Conservation (phyloP, 306 rosid genomes). For the Sindora glabra region DNA sequence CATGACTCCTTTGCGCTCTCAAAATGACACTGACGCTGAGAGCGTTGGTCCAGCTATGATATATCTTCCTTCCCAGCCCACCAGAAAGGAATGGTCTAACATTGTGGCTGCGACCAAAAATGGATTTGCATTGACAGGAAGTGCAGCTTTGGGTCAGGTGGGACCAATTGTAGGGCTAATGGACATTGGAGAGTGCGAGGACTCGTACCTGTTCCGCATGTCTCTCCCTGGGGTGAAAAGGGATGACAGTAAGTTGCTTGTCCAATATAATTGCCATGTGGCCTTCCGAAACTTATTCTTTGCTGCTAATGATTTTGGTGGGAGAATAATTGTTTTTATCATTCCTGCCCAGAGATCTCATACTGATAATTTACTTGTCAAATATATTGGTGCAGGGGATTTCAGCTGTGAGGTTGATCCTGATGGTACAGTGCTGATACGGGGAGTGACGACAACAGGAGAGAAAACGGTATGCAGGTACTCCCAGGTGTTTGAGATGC, state of each 20-base stretch:
- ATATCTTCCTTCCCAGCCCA: slow-evolving; percentile 46
- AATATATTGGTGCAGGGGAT: slow-evolving; percentile 44
- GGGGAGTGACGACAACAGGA: slow-evolving; percentile 68
- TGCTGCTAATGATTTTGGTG: not conserved
- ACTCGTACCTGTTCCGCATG: slow-evolving; percentile 59
- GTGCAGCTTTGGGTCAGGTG: slow-evolving; percentile 52
- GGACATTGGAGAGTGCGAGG: slow-evolving; percentile 78
- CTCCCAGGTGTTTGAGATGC: slow-evolving; percentile 74
- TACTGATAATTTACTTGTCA: not conserved
- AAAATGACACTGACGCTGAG: slow-evolving; percentile 25
- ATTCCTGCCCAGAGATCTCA: not conserved
- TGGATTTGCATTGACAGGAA: slow-evolving; percentile 63
- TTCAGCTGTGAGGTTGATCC: slow-evolving; percentile 60
- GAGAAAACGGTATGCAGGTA: slow-evolving; percentile 54
- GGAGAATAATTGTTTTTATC: not conserved
- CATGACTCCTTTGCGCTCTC: slow-evolving; percentile 19
- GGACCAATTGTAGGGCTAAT: slow-evolving; percentile 63
- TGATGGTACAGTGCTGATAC: slow-evolving; percentile 49
- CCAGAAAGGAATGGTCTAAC: slow-evolving; percentile 42
- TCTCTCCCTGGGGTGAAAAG: slow-evolving; percentile 77
- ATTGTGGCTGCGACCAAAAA: slow-evolving; percentile 47
- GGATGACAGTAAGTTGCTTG: slow-evolving; percentile 68
- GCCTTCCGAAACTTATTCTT: not conserved
- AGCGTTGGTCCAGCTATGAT: slow-evolving; percentile 44
- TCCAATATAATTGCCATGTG: not conserved